These are phyloP conservation scores for Trichoderma guizhouense DNA, from an alignment of 2,329 filamentous ascomycete species.

Conservation along the genomic window DNA sequence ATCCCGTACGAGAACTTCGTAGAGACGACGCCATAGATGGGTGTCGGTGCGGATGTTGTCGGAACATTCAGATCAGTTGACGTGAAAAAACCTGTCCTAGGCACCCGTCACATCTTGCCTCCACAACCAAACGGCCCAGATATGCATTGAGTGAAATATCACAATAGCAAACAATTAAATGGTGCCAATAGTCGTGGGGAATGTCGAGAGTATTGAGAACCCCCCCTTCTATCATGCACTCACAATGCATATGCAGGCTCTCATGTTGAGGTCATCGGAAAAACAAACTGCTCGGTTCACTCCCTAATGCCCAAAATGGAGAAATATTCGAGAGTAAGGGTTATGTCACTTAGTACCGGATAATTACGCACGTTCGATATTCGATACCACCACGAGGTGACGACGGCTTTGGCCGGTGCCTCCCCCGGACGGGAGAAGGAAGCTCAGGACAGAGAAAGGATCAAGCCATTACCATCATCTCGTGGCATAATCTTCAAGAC, in stretches of 20 bases:
- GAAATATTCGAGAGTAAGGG: background rate
- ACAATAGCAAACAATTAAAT: conserved; percentile 1
- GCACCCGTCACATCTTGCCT: background rate
- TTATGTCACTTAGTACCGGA: background rate
- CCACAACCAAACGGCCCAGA: background rate
- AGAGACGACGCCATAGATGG: background rate
- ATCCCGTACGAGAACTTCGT: background rate
- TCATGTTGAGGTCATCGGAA: background rate
- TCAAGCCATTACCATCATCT: conserved; percentile 1
- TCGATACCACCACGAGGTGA: background rate
- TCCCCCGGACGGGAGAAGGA: background rate
- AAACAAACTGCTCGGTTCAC: background rate
- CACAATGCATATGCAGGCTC: background rate
- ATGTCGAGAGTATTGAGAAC: background rate
- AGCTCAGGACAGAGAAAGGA: conserved; percentile 18
- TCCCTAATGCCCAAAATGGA: background rate
- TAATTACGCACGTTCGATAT: background rate
- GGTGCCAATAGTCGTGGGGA: background rate
- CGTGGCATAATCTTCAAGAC: conserved; percentile 6
- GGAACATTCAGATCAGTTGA: background rate
- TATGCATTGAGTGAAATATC: background rate
- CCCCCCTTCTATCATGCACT: background rate
- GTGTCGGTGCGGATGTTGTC: background rate
- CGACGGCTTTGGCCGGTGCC: conserved; percentile 3
- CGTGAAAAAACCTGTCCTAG: background rate